phyloP scores from a whole-genome alignment of 1,139 yeast genomes.

The Schwanniomyces etchellsii region DNA sequence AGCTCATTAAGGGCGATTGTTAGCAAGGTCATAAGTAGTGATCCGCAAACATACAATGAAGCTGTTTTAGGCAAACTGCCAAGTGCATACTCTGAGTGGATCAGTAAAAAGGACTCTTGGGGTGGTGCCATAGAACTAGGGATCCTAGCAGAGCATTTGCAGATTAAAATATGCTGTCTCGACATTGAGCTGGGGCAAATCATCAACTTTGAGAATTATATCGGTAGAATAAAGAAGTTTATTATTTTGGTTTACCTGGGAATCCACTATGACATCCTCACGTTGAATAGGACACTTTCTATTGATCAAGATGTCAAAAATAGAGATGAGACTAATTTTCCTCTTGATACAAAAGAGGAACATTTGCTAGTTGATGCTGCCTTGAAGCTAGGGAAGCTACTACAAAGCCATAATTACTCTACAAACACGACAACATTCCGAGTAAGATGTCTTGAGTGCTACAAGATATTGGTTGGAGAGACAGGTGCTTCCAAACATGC shows the following conservation, averaged over 20 bases:
- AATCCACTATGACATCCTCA: slow-evolving; percentile 69
- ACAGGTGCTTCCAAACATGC: slow-evolving; percentile 67
- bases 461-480: slow-evolving; percentile 53
- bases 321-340: slow-evolving; percentile 36
- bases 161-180: slow-evolving; percentile 52
- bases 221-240: slow-evolving; percentile 28
- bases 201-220: slow-evolving; percentile 48
- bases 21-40: slow-evolving; percentile 34
- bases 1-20: slow-evolving; percentile 43
- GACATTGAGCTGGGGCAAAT: slow-evolving; percentile 63
- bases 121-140: slow-evolving; percentile 84
- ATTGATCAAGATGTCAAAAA: slow-evolving; percentile 12
- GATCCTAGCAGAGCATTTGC: slow-evolving; percentile 52
- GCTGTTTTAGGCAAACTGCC: slow-evolving; percentile 54
- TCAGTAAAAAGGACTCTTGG: slow-evolving; percentile 59
- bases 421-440: slow-evolving; percentile 64
- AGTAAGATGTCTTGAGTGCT: slow-evolving; percentile 56
- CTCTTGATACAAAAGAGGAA: slow-evolving; percentile 18
- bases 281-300: slow-evolving; percentile 27
- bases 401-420: slow-evolving; percentile 52
- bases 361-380: slow-evolving; percentile 32
- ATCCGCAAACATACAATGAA: slow-evolving; percentile 46
- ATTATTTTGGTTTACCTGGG: slow-evolving; percentile 63
- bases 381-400: slow-evolving; percentile 32
- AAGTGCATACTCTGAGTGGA: slow-evolving; percentile 57